Percentiles rank a stretch among this genome's conserved stretches.
phyloP scores from a whole-genome alignment of 2,329 filamentous ascomycete species.

The Decorospora gaudefroyi region DNA sequence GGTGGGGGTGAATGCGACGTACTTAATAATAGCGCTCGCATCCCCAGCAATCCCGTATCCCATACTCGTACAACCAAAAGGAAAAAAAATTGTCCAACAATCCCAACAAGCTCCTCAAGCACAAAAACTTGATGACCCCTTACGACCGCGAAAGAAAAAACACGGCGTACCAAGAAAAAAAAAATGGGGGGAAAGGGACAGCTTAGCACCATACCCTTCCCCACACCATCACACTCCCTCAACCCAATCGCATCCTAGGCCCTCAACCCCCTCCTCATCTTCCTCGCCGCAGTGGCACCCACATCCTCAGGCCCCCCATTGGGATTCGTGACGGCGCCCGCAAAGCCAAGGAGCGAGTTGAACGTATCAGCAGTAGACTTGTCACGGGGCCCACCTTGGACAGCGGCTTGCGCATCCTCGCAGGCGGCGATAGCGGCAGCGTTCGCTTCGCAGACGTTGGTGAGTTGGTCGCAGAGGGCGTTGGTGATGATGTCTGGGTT shows the following conservation, averaged over 20 bases:
- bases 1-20: too few species aligned
- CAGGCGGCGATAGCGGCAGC: constrained; percentile 62
- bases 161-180: too few species aligned
- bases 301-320: constrained; percentile 35
- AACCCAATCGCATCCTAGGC: constrained; percentile 7
- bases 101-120: too few species aligned
- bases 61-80: too few species aligned
- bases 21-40: too few species aligned
- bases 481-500: constrained; percentile 77
- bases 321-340: constrained; percentile 41
- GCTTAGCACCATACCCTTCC: too few species aligned
- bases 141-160: too few species aligned
- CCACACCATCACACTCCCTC: too few species aligned
- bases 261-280: constrained; percentile 30
- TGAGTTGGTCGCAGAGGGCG: constrained; percentile 70
- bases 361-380: constrained; percentile 50
- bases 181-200: too few species aligned
- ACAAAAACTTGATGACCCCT: too few species aligned
- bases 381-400: constrained; percentile 52
- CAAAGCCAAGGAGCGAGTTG: constrained; percentile 49
- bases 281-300: constrained; percentile 24
- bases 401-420: constrained; percentile 57
- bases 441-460: constrained; percentile 68
- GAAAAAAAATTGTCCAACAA: too few species aligned
- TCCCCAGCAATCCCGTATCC: too few species aligned